Evolutionary conservation across 257 asterid genomes (phyloP), one percentile per base, ranked within the genome.

Genomic region (Cordia subcordata): DNA sequence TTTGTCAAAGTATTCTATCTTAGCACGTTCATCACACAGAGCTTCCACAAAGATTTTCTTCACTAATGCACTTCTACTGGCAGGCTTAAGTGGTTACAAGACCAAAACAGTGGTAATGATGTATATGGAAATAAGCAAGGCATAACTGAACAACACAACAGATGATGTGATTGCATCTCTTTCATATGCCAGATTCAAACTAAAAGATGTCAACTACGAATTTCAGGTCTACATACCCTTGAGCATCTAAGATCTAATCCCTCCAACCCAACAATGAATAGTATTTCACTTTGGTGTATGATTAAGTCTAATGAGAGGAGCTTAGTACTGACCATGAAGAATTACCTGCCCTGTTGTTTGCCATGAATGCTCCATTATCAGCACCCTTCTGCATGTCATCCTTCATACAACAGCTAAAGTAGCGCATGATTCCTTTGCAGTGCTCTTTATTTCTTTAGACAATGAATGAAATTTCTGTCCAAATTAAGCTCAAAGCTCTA

Each of bases 1-100:
- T 42, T 42, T 42, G 49, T 22, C 21, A 57, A n/a, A 49, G 8
- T 22, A 37, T 13, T 11, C 18, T 17, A 21, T 64, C 42, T 45
- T 23, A 0, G 54, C 37, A 19, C 18, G 4, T 13, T 44, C 14
- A 0, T 55, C 38, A 17, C 46, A 11, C 11, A 19, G 18, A 27
- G 6, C 50, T 63, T 53, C 22, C 45, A 44, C 40, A 42, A 5
- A 20, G 32, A 19, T 55, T 60, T 22, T 46, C 42, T 42, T 45
- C 57, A 27, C 21, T 55, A 42, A 40, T 55, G 37, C 59, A 60
- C 14, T n/a, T 27, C 35, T 6, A 10, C n/a, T 68, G 60, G 22
- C 81, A 86, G 95, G 83, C 84, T 42, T 87, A 91, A 47, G 71
- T 81, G 87, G 94, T 85, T 13, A 85, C 94, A 44, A 81, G 96